These are phyloP conservation scores for Lecanosticta acicola DNA, from an alignment of 2,329 filamentous ascomycete species.

Conservation along the genomic window DNA sequence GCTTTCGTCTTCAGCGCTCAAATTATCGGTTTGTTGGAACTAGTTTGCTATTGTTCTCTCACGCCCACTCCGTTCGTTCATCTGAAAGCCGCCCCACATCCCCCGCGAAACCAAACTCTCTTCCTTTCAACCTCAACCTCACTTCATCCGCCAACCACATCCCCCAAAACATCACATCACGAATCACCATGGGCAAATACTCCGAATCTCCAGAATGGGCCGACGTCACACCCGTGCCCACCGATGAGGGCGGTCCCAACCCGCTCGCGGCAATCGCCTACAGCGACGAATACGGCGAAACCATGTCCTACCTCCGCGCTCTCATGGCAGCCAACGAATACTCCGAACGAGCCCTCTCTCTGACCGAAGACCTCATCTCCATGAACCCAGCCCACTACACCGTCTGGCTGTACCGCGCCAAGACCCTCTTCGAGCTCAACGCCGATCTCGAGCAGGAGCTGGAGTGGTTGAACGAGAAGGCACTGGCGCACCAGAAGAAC, in stretches of 20 bases:
- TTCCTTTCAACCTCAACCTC: neutral
- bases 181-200: slow-evolving; percentile 46
- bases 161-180: neutral
- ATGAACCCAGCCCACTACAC: slow-evolving; percentile 98
- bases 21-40: neutral
- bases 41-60: neutral
- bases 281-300: slow-evolving; percentile 81
- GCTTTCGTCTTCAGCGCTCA: neutral
- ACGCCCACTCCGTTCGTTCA: neutral
- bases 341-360: slow-evolving; percentile 67
- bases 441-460: slow-evolving; percentile 67
- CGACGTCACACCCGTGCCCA: slow-evolving; percentile 74
- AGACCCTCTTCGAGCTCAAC: slow-evolving; percentile 63
- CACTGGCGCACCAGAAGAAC: slow-evolving; percentile 84
- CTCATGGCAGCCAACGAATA: slow-evolving; percentile 86
- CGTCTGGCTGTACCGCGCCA: slow-evolving; percentile 92
- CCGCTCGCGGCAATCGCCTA: slow-evolving; percentile 93
- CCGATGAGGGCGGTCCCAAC: slow-evolving; percentile 67
- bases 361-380: slow-evolving; percentile 84
- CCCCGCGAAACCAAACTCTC: slow-evolving; percentile 1
- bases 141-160: neutral
- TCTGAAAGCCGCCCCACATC: neutral
- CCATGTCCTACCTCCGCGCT: slow-evolving; percentile 86
- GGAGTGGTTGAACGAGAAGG: slow-evolving; percentile 77
- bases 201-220: slow-evolving; percentile 71